phyloP scores from a whole-genome alignment of 2,329 filamentous ascomycete genomes.

The Talaromyces pinophilus region DNA sequence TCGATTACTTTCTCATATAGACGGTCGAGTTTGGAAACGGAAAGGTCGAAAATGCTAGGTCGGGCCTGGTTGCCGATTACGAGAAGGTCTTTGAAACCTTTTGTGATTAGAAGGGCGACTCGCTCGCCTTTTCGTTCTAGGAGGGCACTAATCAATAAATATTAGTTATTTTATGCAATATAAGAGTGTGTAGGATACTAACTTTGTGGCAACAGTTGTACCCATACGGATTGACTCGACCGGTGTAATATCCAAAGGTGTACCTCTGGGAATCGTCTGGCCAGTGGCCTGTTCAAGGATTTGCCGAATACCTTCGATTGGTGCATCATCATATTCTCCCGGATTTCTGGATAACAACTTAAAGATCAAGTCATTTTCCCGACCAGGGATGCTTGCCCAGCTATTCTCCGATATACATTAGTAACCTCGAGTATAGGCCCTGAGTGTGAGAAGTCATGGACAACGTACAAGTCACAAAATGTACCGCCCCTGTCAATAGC shows the following conservation, averaged over 20 bases:
- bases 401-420: constrained; percentile 8
- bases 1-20: constrained; percentile 31
- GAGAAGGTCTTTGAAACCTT: constrained; percentile 79
- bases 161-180: background rate
- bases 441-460: background rate
- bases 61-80: constrained; percentile 85
- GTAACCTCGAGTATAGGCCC: background rate
- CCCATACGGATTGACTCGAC: constrained; percentile 72
- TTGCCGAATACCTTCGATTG: constrained; percentile 80
- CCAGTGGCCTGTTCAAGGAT: constrained; percentile 46
- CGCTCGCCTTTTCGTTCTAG: constrained; percentile 82
- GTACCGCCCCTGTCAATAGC: constrained; percentile 29
- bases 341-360: constrained; percentile 34
- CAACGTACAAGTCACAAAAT: constrained; percentile 27
- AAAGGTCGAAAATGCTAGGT: constrained; percentile 82
- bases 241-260: constrained; percentile 24
- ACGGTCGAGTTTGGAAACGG: constrained; percentile 72
- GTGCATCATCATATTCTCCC: constrained; percentile 44
- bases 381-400: constrained; percentile 27
- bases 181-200: background rate
- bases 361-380: constrained; percentile 31
- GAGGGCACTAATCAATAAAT: constrained; percentile 75
- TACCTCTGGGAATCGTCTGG: constrained; percentile 25
- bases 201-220: constrained; percentile 84
- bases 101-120: constrained; percentile 79